These are phyloP conservation scores for Aureobasidium vineae DNA, from an alignment of 2,329 filamentous ascomycete genomes.

Conservation along the genomic window DNA sequence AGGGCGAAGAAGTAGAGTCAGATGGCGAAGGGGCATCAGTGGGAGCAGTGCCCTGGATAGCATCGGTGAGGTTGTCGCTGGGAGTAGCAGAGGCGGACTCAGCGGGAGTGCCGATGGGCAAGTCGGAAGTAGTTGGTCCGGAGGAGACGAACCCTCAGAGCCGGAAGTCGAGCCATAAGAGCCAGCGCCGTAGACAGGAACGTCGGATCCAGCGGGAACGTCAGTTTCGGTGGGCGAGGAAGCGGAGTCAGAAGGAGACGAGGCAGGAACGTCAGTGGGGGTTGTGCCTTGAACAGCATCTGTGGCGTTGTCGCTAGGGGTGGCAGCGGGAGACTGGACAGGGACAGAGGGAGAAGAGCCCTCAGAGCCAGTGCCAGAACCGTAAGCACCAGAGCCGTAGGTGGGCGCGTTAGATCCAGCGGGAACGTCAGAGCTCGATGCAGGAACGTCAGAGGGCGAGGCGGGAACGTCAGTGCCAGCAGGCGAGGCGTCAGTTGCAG, in stretches of 20 bases:
- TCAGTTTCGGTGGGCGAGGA: no score
- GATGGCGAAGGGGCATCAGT: not conserved
- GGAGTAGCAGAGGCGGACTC: conserved; percentile 4
- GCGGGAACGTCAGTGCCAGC: not conserved
- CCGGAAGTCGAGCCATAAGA: not conserved
- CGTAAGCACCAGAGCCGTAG: no score
- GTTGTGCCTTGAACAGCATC: conserved; percentile 4
- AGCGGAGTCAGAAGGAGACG: not conserved
- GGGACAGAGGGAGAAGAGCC: conserved; percentile 6
- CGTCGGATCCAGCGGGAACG: not conserved
- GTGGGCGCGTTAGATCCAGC: not conserved
- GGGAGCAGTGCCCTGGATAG: not conserved
- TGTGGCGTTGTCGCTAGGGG: not conserved
- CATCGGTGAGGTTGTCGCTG: not conserved
- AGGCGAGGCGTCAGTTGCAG: not conserved
- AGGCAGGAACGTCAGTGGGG: not conserved
- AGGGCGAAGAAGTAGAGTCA: not conserved
- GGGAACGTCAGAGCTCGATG: no score
- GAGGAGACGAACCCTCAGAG: not conserved
- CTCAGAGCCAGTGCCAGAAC: not conserved
- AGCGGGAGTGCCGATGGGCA: conserved; percentile 1
- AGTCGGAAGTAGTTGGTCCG: not conserved
- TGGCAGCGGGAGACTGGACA: conserved; percentile 9
- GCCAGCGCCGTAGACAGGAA: conserved; percentile 8
- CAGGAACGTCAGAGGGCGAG: no score